A percentile compares a stretch with the other conserved stretches of the same genome.
Conservation (phyloP, 768 basidiomycete genomes). For the Boletus vermiculosoides region DNA sequence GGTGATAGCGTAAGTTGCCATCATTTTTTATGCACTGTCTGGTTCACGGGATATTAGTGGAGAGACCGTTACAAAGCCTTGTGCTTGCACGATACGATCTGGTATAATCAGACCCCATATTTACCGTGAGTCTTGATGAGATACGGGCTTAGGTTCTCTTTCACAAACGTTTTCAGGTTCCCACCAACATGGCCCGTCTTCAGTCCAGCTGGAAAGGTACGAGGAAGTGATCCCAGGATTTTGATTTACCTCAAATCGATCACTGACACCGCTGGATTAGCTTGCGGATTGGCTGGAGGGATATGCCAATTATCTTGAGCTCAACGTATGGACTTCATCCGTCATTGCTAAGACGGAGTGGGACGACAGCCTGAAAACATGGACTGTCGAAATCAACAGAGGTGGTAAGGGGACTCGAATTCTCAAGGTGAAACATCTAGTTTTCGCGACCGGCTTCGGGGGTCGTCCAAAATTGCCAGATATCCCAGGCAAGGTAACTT, state of each 20-base stretch:
- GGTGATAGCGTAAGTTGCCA: constrained; percentile 42
- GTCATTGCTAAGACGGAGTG: constrained; percentile 38
- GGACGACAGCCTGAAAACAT: constrained; percentile 38
- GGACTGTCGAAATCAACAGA: constrained; percentile 44
- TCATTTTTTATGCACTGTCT: no score
- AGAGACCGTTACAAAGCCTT: constrained; percentile 57
- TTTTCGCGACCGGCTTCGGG: constrained; percentile 56
- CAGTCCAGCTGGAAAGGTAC: constrained; percentile 49
- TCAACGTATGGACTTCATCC: constrained; percentile 63
- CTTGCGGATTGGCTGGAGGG: constrained; percentile 67
- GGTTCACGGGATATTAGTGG: constrained; percentile 36
- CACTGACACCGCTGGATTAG: constrained; percentile 25
- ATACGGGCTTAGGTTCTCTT: neutral
- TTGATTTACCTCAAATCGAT: neutral
- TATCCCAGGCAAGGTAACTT: constrained; percentile 41
- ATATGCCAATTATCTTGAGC: constrained; percentile 57
- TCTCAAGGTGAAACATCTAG: constrained; percentile 48
- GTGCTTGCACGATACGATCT: constrained; percentile 53
- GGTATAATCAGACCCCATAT: constrained; percentile 58
- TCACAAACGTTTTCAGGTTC: constrained; percentile 38
- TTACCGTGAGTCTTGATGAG: constrained; percentile 38
- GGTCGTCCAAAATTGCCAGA: constrained; percentile 45
- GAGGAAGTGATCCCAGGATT: neutral
- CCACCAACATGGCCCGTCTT: constrained; percentile 56
- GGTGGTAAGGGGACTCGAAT: constrained; percentile 32